Percentiles rank a stretch among this genome's conserved stretches.
phyloP scores from a whole-genome alignment of 768 basidiomycete species.

The Terana coerulea region DNA sequence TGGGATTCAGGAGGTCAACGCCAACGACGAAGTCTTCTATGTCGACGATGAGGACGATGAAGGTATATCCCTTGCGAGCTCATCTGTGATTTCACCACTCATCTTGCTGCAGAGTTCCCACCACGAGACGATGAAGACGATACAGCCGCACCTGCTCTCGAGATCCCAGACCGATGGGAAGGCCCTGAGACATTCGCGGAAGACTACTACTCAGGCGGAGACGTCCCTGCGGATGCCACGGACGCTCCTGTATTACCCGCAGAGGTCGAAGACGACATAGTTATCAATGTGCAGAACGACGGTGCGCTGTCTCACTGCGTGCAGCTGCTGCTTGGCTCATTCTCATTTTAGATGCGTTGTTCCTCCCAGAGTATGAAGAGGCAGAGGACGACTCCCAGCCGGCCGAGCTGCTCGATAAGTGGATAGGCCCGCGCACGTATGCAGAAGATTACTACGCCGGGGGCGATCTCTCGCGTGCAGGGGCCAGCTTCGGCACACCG shows the following conservation, averaged over 20 bases:
- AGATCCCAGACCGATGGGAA: slow-evolving; percentile 38
- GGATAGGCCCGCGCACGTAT: slow-evolving; percentile 35
- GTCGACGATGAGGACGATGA: slow-evolving; percentile 14
- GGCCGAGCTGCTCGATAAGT: slow-evolving; percentile 33
- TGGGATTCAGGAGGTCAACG: slow-evolving; percentile 20
- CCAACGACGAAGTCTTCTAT: slow-evolving; percentile 1
- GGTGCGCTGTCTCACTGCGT: not conserved
- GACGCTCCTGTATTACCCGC: slow-evolving; percentile 28
- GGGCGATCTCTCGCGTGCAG: slow-evolving; percentile 29
- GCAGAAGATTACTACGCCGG: slow-evolving; percentile 43
- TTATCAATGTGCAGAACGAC: not conserved
- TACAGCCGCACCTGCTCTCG: slow-evolving; percentile 18
- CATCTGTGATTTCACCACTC: not conserved
- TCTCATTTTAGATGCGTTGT: slow-evolving; percentile 7
- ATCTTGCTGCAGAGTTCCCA: slow-evolving; percentile 7
- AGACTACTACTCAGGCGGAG: slow-evolving; percentile 44
- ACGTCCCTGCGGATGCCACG: slow-evolving; percentile 16
- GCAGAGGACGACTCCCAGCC: slow-evolving; percentile 12
- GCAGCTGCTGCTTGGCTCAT: not conserved
- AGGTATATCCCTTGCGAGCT: not conserved
- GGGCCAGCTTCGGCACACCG: slow-evolving; percentile 13
- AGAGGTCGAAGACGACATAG: slow-evolving; percentile 14
- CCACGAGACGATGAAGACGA: not conserved
- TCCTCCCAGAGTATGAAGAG: slow-evolving; percentile 11
- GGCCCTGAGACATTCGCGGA: slow-evolving; percentile 38